A percentile compares a stretch with the other conserved stretches of the same genome.
Conservation (phyloP, 352 stramenopile species). For the Phytophthora citrophthora region DNA sequence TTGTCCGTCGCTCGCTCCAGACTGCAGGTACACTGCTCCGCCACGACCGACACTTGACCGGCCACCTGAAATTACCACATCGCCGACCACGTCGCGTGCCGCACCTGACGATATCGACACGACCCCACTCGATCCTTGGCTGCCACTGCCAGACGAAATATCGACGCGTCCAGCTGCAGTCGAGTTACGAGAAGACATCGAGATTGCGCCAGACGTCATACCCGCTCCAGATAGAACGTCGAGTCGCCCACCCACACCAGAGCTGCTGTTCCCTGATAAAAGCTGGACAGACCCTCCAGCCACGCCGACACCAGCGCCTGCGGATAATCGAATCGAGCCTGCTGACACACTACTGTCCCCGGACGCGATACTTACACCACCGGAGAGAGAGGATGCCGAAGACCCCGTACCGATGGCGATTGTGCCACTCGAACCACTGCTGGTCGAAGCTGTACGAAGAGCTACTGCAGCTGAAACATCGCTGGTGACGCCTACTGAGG, state of each 20-base stretch:
- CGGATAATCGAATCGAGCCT: not conserved
- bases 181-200: slow-evolving; percentile 25
- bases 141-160: slow-evolving; percentile 26
- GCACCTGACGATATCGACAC: slow-evolving; percentile 31
- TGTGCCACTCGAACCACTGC: slow-evolving; percentile 15
- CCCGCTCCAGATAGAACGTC: slow-evolving; percentile 22
- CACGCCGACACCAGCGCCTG: not conserved
- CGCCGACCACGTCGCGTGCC: slow-evolving; percentile 21
- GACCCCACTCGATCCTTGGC: slow-evolving; percentile 29
- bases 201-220: slow-evolving; percentile 14
- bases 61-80: slow-evolving; percentile 25
- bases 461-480: slow-evolving; percentile 23
- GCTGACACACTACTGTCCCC: slow-evolving; percentile 7
- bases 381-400: slow-evolving; percentile 14
- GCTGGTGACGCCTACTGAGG: slow-evolving; percentile 3
- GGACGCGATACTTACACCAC: slow-evolving; percentile 15
- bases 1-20: slow-evolving; percentile 23
- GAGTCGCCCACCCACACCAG: slow-evolving; percentile 15
- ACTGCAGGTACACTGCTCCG: slow-evolving; percentile 18
- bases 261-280: slow-evolving; percentile 25
- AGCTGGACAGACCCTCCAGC: slow-evolving; percentile 4
- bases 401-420: slow-evolving; percentile 17
- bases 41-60: slow-evolving; percentile 23
- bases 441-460: slow-evolving; percentile 19
- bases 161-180: slow-evolving; percentile 17